Percentiles rank a stretch among this genome's conserved stretches.
phyloP scores from a whole-genome alignment of 805 yeast genomes.

The Candida silvicultrix region DNA sequence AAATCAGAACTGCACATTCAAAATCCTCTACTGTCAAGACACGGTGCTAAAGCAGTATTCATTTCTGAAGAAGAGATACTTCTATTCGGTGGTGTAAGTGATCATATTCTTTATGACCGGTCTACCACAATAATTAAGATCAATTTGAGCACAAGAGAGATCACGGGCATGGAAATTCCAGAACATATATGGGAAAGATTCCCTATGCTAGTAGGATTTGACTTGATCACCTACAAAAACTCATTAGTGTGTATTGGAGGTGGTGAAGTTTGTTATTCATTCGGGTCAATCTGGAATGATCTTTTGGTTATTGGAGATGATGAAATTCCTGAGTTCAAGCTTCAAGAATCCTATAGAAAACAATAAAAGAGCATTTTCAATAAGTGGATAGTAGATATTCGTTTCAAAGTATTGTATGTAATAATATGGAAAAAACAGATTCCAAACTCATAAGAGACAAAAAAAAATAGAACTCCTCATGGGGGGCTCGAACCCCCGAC shows the following conservation, averaged over 20 bases:
- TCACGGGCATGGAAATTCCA: constrained; percentile 25
- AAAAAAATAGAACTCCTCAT: constrained; percentile 11
- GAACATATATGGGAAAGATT: constrained; percentile 31
- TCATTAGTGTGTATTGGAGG: constrained; percentile 42
- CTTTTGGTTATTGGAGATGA: constrained; percentile 6
- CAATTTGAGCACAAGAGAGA: constrained; percentile 14
- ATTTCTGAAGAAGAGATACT: constrained; percentile 29
- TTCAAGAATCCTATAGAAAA: neutral
- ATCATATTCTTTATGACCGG: constrained; percentile 26
- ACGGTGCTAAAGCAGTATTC: constrained; percentile 38
- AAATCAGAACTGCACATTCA: constrained; percentile 10
- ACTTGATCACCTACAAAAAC: constrained; percentile 23
- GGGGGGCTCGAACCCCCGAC: constrained; percentile 15
- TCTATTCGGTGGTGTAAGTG: constrained; percentile 55
- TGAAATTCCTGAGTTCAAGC: constrained; percentile 1
- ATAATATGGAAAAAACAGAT: neutral
- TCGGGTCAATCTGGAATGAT: constrained; percentile 54
- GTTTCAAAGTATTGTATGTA: too few relatives aligned
- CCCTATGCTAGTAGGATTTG: constrained; percentile 52
- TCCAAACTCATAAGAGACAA: neutral
- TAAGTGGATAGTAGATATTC: too few relatives aligned
- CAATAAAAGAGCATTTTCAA: too few relatives aligned
- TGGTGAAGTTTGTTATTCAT: constrained; percentile 80
- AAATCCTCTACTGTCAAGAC: constrained; percentile 35
- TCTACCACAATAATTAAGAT: constrained; percentile 31